phyloP scores from a whole-genome alignment of 495 filamentous ascomycete genomes.

The Lophiostoma macrostomum region DNA sequence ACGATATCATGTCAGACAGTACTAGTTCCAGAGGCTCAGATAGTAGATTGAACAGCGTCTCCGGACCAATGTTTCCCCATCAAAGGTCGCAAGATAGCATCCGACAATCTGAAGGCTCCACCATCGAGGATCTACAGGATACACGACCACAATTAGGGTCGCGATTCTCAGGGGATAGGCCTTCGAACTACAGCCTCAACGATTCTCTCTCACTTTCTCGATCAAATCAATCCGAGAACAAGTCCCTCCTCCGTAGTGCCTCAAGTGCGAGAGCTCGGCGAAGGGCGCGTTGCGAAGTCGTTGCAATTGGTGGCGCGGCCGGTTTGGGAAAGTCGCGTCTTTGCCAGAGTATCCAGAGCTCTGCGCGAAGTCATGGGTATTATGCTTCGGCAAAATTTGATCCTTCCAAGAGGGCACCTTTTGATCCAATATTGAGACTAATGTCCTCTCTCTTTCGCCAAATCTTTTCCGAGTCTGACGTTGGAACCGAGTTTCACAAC shows the following conservation, averaged over 20 bases:
- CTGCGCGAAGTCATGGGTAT: constrained; percentile 72
- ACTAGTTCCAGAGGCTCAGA: constrained; percentile 35
- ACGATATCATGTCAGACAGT: constrained; percentile 37
- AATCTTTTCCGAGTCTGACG: constrained; percentile 86
- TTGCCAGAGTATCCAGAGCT: constrained; percentile 69
- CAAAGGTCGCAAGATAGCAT: constrained; percentile 26
- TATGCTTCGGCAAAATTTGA: constrained; percentile 85
- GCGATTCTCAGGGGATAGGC: constrained; percentile 17
- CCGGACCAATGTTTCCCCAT: constrained; percentile 13
- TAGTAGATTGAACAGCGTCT: constrained; percentile 19
- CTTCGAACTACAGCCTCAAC: constrained; percentile 22
- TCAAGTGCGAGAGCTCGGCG: constrained; percentile 56
- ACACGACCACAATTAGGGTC: constrained; percentile 6
- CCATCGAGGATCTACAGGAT: constrained; percentile 4
- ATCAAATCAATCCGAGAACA: constrained; percentile 19
- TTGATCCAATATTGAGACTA: constrained; percentile 76
- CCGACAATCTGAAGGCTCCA: constrained; percentile 18
- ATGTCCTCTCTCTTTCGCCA: constrained; percentile 82
- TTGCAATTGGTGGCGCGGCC: constrained; percentile 69
- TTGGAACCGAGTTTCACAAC: constrained; percentile 77
- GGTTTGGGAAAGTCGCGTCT: constrained; percentile 84
- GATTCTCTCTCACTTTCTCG: constrained; percentile 15
- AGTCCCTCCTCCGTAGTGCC: constrained; percentile 38
- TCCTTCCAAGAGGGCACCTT: constrained; percentile 72
- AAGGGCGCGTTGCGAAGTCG: constrained; percentile 70